Base-by-base conservation (phyloP, 805 yeast genomes). In the Wickerhamiella alocasiicola region DNA sequence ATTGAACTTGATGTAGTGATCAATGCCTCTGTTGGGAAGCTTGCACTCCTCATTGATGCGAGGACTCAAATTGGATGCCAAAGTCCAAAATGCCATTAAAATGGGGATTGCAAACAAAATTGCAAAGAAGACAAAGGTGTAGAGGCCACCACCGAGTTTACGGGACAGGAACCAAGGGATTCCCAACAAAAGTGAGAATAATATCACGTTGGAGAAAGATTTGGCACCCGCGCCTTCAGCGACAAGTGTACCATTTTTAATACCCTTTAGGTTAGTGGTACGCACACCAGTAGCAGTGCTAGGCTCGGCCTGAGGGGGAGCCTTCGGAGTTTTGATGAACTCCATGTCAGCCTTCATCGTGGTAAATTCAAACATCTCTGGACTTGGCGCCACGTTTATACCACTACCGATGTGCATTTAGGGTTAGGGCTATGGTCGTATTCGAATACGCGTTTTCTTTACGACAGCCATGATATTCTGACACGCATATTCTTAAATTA, bases 141-240 rank as follows among this genome's bases (percentile, higher is more conserved):
- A 65, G 3, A 93, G 84, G 18, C 65, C 65, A 44, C 79, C 73
- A 30, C 87, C 82, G 20, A 83, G 47, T 58, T 76, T 76, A 47
- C 74, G 66, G 40, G 78, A 68, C 45, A 80, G 54, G 55, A 70
- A 76, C 51, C 53, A 70, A 9, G 95, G 94, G 39, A 80, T 59
- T 21, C 70, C 66, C 5, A 67, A 51, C 46, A 80, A 52, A 23
- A 77, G 55, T 2, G 66, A 65, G 16, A 69, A 41, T 44, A 84
- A 55, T 9, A 72, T 55, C 49, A 53, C 53, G 62, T 85, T 84
- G 60, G 72, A 71, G 64, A 85, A 84, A 52, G 76, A 73, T 56
- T 72, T 76, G 24, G 85, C 68, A 19, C 93, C 85, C 5, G 95
- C 82, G 31, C 95, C 95, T 57, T 84, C 95, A 4, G 94, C 94